These are phyloP conservation scores for Cairneyella variabilis DNA, from an alignment of 495 filamentous ascomycete species.

Conservation along the genomic window DNA sequence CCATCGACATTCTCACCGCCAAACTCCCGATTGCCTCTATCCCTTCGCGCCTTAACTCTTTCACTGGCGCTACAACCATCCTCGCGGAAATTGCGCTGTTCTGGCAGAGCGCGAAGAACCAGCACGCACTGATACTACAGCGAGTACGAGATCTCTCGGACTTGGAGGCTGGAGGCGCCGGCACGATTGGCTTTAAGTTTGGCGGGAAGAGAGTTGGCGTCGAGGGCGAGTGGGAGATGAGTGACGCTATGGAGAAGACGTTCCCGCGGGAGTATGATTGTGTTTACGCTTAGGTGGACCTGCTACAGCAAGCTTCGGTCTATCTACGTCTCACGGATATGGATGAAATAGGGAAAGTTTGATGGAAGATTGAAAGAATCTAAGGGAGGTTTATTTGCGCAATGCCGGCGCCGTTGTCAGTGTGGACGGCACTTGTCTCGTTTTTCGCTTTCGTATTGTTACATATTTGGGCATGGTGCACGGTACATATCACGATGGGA, in stretches of 20 bases:
- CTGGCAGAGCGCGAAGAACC: conserved; percentile 24
- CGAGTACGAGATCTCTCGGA: conserved; percentile 14
- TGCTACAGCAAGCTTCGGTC: neutral
- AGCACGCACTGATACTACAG: conserved; percentile 17
- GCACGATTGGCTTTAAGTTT: conserved; percentile 6
- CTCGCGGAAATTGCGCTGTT: conserved; percentile 23
- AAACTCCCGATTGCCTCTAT: conserved; percentile 27
- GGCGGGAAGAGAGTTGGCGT: neutral
- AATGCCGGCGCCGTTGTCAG: too few species aligned
- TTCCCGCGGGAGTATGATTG: conserved; percentile 21
- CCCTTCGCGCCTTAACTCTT: conserved; percentile 7
- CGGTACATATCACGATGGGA: too few species aligned
- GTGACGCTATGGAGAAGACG: conserved; percentile 23
- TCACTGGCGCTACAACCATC: conserved; percentile 15
- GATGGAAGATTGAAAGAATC: too few species aligned
- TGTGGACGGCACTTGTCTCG: too few species aligned
- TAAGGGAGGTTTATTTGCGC: too few species aligned
- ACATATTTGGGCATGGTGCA: too few species aligned
- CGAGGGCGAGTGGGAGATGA: conserved; percentile 11
- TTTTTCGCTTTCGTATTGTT: too few species aligned
- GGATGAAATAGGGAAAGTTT: too few species aligned
- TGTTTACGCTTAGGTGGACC: conserved; percentile 23
- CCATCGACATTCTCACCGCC: conserved; percentile 44
- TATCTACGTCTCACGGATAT: neutral
- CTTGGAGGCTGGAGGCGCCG: neutral